Conservation (phyloP, 352 stramenopile species). For the Pythium brachiatum region DNA sequence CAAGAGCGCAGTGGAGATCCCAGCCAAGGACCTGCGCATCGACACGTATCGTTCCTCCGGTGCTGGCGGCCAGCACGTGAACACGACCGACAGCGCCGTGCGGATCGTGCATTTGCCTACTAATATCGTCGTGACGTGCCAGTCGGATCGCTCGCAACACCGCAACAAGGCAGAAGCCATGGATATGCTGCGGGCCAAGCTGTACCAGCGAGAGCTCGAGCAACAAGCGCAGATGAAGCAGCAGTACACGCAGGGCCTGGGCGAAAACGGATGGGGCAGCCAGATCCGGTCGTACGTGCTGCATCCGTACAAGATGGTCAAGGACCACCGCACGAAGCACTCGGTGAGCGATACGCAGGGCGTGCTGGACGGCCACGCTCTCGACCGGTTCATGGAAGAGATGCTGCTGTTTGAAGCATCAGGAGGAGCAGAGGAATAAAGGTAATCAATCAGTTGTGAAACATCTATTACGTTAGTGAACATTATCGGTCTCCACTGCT, state of each 20-base stretch:
- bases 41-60: constrained; percentile 93
- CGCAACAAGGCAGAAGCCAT: constrained; percentile 94
- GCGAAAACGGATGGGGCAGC: constrained; percentile 75
- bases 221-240: constrained; percentile 43
- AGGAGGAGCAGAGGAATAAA: background rate
- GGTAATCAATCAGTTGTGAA: background rate
- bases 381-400: constrained; percentile 79
- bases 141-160: constrained; percentile 93
- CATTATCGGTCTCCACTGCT: constrained; percentile 21
- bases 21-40: constrained; percentile 89
- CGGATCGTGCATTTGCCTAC: constrained; percentile 95
- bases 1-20: constrained; percentile 53
- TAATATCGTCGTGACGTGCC: constrained; percentile 92
- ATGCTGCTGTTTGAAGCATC: constrained; percentile 51
- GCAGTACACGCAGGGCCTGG: constrained; percentile 60
- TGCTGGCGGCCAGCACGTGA: constrained; percentile 96
- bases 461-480: background rate
- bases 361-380: constrained; percentile 88
- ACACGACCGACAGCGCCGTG: constrained; percentile 96
- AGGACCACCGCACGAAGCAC: constrained; percentile 93
- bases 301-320: constrained; percentile 98
- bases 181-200: constrained; percentile 71
- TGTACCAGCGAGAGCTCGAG: constrained; percentile 71
- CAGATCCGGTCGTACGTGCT: constrained; percentile 98
- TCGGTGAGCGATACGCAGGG: constrained; percentile 82